Base-by-base conservation (phyloP, 2,329 filamentous ascomycete species). In the Ceratocystis papillata region DNA sequence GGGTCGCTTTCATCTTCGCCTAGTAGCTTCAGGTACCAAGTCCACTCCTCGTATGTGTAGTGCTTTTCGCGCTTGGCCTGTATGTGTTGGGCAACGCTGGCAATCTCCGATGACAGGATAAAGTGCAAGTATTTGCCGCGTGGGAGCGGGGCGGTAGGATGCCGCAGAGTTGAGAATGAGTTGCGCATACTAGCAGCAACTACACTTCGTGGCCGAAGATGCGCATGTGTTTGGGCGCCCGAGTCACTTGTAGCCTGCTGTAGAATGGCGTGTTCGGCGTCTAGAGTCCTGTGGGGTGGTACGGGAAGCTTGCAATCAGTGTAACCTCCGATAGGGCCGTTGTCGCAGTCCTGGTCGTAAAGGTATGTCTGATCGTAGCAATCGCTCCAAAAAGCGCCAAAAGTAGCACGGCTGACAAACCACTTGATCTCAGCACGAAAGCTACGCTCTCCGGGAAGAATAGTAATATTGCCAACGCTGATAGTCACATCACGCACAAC, bases 21-120 rank as follows among this genome's bases (percentile, higher is more conserved):
- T n/a, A 96, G 88, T 41, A 96, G 79, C 25, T 83, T 82, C 6
- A 92, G 86, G 70, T 90, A 94, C 77, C 89, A 89, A 0, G 88
- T 87, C 92, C 91, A 96, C 73, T 96, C 87, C 70, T 91, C 85
- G 69, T 91, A 96, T 0, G 78, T 80, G 73, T 96, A 96, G 65
- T 80, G 81, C 65, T 85, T 85, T 12, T 46, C 28, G 0, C 81
- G 79, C 1, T 82, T 80, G 20, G 82, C 81, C 44, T 88, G 77
- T 72, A 94, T 83, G 61, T 82, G 77, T n/a, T 68, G 67, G 1
- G 84, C 83, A 0, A 89, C 83, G 30, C 78, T 79, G 15, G 83
- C 79, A 66, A 96, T 94, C 69, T 88, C 86, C 44, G 84, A 80
- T 1, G 89, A 84, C 8, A 96, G 84, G 3, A 91, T 77, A 45